phyloP scores from a whole-genome alignment of 1,139 yeast genomes.

The Yamadazyma oceani region DNA sequence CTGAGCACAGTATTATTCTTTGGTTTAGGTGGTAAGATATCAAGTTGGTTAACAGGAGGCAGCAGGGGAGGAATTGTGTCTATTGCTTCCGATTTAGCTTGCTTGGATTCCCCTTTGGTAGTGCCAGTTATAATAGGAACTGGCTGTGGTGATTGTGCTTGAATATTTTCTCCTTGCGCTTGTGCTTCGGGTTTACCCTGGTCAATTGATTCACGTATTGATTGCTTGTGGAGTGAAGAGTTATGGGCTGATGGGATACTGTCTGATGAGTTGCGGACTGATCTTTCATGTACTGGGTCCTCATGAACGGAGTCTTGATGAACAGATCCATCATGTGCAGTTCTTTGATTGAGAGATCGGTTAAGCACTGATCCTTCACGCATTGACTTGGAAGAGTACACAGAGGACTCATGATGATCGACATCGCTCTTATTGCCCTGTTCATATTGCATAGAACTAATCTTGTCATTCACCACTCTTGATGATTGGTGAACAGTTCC shows the following conservation, averaged over 20 bases:
- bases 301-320: neutral
- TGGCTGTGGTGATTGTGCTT: slow-evolving; percentile 1
- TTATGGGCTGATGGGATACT: neutral
- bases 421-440: too few relatives aligned
- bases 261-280: neutral
- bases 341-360: too few relatives aligned
- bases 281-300: neutral
- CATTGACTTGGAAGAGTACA: too few relatives aligned
- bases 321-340: neutral
- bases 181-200: too few relatives aligned
- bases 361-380: too few relatives aligned
- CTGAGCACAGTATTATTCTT: slow-evolving; percentile 35
- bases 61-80: slow-evolving; percentile 1
- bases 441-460: neutral
- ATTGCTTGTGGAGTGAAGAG: neutral
- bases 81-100: neutral
- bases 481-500: slow-evolving; percentile 1
- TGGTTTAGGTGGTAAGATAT: slow-evolving; percentile 18
- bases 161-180: too few relatives aligned
- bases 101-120: neutral
- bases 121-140: neutral
- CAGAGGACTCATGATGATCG: too few relatives aligned
- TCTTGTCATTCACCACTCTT: neutral
- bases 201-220: neutral
- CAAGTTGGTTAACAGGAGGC: neutral